phyloP scores from a whole-genome alignment of 257 asterid species.

The Solanum piurae region DNA sequence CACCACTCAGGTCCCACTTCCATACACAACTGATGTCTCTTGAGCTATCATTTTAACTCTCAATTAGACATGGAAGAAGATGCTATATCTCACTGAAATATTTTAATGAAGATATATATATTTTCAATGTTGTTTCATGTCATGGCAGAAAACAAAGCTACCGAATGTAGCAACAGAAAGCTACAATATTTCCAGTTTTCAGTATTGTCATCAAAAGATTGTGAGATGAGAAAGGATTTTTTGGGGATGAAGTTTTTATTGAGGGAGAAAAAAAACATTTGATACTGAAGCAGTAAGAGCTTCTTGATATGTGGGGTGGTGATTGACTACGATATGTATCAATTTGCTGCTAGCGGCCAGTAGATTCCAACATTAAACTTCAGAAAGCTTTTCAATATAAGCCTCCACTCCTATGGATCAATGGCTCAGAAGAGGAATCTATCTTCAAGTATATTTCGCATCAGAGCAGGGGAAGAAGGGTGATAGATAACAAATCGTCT shows the following conservation, averaged over 20 bases:
- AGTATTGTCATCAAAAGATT: background rate
- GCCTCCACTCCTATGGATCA: background rate
- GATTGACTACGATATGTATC: background rate
- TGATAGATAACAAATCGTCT: background rate
- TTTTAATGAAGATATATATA: background rate
- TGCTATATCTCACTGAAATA: background rate
- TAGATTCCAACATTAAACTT: background rate
- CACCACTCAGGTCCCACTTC: background rate
- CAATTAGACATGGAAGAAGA: background rate
- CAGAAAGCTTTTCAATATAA: background rate
- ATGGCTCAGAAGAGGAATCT: background rate
- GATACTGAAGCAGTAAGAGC: background rate
- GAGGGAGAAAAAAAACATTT: background rate
- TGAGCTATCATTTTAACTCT: background rate
- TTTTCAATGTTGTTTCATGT: background rate
- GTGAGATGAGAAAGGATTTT: background rate
- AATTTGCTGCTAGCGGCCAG: background rate
- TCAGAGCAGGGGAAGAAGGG: background rate
- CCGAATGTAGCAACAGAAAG: background rate
- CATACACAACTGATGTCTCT: background rate
- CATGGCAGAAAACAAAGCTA: background rate
- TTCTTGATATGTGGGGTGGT: background rate
- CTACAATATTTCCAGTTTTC: background rate
- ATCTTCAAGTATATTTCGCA: background rate
- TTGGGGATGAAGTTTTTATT: background rate